These are phyloP conservation scores for Samsoniella hepiali DNA, from an alignment of 2,329 filamentous ascomycete species.

Conservation along the genomic window DNA sequence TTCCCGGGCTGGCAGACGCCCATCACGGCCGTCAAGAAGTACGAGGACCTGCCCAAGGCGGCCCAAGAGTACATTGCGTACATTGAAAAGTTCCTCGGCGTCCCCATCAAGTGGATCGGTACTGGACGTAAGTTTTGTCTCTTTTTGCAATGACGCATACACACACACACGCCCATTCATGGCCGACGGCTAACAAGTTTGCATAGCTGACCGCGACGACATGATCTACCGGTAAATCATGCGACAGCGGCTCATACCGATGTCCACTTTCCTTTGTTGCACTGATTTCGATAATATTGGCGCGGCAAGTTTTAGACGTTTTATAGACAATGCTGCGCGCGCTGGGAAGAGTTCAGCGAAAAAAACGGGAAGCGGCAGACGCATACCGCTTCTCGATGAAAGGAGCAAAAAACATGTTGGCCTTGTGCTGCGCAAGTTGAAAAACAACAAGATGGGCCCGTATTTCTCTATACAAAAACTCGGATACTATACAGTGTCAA, in stretches of 20 bases:
- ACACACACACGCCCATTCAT: neutral
- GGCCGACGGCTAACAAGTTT: neutral
- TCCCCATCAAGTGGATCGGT: conserved; percentile 63
- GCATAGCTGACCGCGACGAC: neutral
- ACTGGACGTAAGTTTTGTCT: conserved; percentile 42
- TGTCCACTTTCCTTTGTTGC: neutral
- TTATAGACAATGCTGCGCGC: neutral
- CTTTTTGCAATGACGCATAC: too few relatives aligned
- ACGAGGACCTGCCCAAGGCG: conserved; percentile 59
- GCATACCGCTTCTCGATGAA: neutral
- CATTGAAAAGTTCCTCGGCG: conserved; percentile 63
- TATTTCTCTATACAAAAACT: neutral
- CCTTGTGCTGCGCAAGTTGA: neutral
- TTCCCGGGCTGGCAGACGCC: conserved; percentile 66
- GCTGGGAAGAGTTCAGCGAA: neutral
- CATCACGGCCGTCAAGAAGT: conserved; percentile 59
- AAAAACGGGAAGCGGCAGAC: neutral
- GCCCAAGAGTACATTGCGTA: conserved; percentile 64
- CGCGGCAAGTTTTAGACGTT: conserved; percentile 1
- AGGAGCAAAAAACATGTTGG: neutral
- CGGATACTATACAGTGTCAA: neutral
- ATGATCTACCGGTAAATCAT: neutral
- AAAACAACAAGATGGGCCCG: neutral
- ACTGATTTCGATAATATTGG: neutral
- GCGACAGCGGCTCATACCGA: neutral